These are phyloP conservation scores for Candida michaelii DNA, from an alignment of 805 yeast genomes.

Conservation along the genomic window DNA sequence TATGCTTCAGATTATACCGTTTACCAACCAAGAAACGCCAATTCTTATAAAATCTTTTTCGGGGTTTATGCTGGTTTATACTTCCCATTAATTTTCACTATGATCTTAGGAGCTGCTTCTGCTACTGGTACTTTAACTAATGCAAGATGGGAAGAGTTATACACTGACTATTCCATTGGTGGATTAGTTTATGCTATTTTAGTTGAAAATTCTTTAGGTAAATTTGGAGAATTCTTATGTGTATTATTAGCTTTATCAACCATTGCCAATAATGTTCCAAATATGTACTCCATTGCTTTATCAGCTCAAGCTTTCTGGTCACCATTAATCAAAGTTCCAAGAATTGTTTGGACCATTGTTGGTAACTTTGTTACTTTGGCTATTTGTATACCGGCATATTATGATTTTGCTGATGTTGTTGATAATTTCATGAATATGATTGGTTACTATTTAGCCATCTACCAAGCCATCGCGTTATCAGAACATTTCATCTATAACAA, in stretches of 20 bases:
- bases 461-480: slow-evolving; percentile 69
- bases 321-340: slow-evolving; percentile 70
- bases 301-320: slow-evolving; percentile 86
- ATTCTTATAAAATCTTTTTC: slow-evolving; percentile 58
- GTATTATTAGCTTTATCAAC: slow-evolving; percentile 84
- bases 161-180: slow-evolving; percentile 41
- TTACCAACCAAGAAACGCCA: slow-evolving; percentile 71
- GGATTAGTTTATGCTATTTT: slow-evolving; percentile 80
- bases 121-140: slow-evolving; percentile 57
- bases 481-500: slow-evolving; percentile 82
- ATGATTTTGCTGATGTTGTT: slow-evolving; percentile 70
- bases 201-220: slow-evolving; percentile 77
- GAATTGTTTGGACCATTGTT: slow-evolving; percentile 75
- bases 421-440: slow-evolving; percentile 86
- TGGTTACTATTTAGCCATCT: slow-evolving; percentile 88
- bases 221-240: slow-evolving; percentile 87
- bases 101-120: slow-evolving; percentile 85
- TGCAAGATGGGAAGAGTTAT: slow-evolving; percentile 28
- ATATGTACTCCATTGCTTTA: slow-evolving; percentile 87
- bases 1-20: slow-evolving; percentile 91
- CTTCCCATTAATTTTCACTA: slow-evolving; percentile 67
- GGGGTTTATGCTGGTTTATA: slow-evolving; percentile 64
- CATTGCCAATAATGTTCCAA: slow-evolving; percentile 89
- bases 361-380: slow-evolving; percentile 81
- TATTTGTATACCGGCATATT: slow-evolving; percentile 85